Conservation (phyloP, 225 moss, liverwort and hornwort species). For the Lunularia cruciata region DNA sequence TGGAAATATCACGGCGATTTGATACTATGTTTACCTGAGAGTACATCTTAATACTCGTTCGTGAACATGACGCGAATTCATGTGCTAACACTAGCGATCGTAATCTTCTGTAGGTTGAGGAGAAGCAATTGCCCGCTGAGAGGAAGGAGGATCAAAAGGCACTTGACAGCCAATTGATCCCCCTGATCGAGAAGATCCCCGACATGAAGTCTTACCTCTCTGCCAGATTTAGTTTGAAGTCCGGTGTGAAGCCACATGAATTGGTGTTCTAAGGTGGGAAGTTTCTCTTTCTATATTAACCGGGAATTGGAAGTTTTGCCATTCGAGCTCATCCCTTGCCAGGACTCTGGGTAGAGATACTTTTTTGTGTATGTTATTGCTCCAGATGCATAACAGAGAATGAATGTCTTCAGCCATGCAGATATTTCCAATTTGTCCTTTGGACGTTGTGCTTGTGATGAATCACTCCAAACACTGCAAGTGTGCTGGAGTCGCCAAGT, state of each 20-base stretch:
- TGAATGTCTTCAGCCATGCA: neutral
- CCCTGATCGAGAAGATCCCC: slow-evolving; percentile 54
- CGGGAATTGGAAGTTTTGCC: neutral
- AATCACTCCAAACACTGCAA: neutral
- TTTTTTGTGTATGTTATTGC: slow-evolving; percentile 1
- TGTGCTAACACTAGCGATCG: neutral
- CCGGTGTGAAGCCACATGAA: slow-evolving; percentile 82
- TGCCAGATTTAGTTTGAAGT: slow-evolving; percentile 75
- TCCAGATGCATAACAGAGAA: neutral
- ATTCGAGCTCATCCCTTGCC: neutral
- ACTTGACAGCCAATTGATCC: slow-evolving; percentile 48
- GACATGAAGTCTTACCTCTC: slow-evolving; percentile 62
- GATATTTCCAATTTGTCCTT: neutral
- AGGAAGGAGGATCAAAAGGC: slow-evolving; percentile 74
- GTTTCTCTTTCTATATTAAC: neutral
- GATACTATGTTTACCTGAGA: no score
- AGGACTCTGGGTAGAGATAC: slow-evolving; percentile 2
- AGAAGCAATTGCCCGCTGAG: slow-evolving; percentile 46
- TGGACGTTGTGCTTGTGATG: no score
- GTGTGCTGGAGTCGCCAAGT: neutral
- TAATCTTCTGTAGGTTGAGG: slow-evolving; percentile 42
- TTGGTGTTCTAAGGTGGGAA: slow-evolving; percentile 50
- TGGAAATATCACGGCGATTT: neutral
- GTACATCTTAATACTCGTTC: no score
- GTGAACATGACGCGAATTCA: neutral